These are phyloP conservation scores for Agaricus blazei DNA, from an alignment of 768 basidiomycete genomes.

Conservation along the genomic window DNA sequence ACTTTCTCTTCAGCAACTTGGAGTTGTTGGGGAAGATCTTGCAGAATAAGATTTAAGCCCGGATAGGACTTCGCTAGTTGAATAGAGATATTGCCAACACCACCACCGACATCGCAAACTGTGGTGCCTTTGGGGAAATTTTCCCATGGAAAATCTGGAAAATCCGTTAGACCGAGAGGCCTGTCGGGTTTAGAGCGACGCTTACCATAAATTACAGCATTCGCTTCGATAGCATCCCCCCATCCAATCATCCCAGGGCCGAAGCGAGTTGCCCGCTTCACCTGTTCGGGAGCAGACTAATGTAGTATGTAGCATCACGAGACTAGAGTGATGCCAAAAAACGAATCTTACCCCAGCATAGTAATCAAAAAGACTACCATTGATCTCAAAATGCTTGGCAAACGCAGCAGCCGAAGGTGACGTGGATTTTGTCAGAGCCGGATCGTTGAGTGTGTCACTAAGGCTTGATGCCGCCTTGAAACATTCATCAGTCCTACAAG, in stretches of 20 bases:
- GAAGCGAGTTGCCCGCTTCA: slow-evolving; percentile 18
- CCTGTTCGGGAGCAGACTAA: not conserved
- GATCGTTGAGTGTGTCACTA: slow-evolving; percentile 31
- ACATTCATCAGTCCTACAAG: slow-evolving; percentile 16
- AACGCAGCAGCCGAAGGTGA: slow-evolving; percentile 20
- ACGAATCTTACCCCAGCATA: slow-evolving; percentile 15
- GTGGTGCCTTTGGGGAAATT: slow-evolving; percentile 18
- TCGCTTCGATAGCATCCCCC: slow-evolving; percentile 23
- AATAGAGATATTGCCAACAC: slow-evolving; percentile 16
- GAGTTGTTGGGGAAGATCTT: slow-evolving; percentile 30
- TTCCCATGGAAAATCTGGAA: slow-evolving; percentile 30
- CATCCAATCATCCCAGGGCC: slow-evolving; percentile 28
- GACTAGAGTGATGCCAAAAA: too few species aligned
- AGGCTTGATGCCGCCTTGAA: slow-evolving; percentile 21
- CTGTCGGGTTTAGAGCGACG: not conserved
- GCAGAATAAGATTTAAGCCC: slow-evolving; percentile 26
- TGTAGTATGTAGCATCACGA: too few species aligned
- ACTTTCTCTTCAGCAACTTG: slow-evolving; percentile 25
- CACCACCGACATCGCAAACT: slow-evolving; percentile 36
- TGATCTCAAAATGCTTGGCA: slow-evolving; percentile 18
- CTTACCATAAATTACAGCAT: slow-evolving; percentile 22
- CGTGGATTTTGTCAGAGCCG: slow-evolving; percentile 24
- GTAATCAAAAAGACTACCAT: slow-evolving; percentile 15
- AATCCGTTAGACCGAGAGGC: not conserved
- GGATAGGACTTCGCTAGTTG: slow-evolving; percentile 26